Evolutionary conservation across 148 eudicot species (phyloP), one percentile per base, ranked within the genome.

Genomic region (Cornus suecica): DNA sequence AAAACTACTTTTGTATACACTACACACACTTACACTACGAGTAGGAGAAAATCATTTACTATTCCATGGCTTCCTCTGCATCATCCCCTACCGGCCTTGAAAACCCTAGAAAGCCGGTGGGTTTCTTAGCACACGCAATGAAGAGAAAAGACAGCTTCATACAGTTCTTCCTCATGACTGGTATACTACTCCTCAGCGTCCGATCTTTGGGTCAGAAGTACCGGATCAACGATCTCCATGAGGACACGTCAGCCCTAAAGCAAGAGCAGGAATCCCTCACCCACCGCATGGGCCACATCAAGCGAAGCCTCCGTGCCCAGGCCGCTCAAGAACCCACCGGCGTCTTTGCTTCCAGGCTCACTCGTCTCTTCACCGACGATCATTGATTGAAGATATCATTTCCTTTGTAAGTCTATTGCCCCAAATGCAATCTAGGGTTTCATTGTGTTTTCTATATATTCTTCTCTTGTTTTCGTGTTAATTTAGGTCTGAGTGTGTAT

Each of bases 121-220:
- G 95, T 27, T 83, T 93, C 61, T n/a, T 88, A 5, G 79, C 80
- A 26, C 84, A 86, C 82, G 95, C 87, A 2, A 63, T 86, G 82
- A 90, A 90, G 79, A 81, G 84, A 42, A 93, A 90, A 66, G 83
- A 90, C 75, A 81, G 80, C 76, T 93, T 86, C 90, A 65, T 93
- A 23, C 96, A 89, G 71, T 86, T 87, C 87, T 86, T 93, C 84
- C 92, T 86, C 0, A 89, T 91, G 96, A 79, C 94, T 9, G 96
- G 96, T 4, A 88, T 89, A 8, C 78, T 93, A 7, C 81, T 93
- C 0, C 84, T 93, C 51, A 87, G 94, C 72, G 45, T 79, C 71
- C 76, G 96, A 64, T 91, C 96, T 7, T 60, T 89, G 5, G 92
- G 96, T 7, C 96, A 91, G 54, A 93, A 91, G 85, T 93, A 93